These are phyloP conservation scores for Fusarium devonianum DNA, from an alignment of 2,329 filamentous ascomycete genomes.

Conservation along the genomic window DNA sequence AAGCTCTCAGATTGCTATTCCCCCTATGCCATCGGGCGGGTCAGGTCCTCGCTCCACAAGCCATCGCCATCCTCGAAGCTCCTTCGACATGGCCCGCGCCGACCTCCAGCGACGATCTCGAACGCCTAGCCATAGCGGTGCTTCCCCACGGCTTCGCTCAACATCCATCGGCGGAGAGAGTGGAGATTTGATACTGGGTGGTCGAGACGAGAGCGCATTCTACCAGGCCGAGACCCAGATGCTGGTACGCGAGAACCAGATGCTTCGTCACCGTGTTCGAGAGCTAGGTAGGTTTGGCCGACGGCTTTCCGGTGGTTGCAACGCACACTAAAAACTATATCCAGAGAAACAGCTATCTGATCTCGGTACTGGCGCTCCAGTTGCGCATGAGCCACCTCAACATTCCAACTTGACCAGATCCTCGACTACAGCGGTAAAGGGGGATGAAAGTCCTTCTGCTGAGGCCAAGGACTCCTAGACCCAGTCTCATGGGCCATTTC, in stretches of 20 bases:
- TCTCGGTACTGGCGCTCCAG: constrained; percentile 42
- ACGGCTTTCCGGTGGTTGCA: too few relatives aligned
- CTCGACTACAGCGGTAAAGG: constrained; percentile 54
- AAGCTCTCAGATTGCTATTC: constrained; percentile 44
- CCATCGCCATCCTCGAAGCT: constrained; percentile 60
- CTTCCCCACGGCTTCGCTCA: constrained; percentile 63
- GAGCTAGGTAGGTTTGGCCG: constrained; percentile 71
- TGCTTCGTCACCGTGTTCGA: constrained; percentile 77
- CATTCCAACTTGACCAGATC: constrained; percentile 58
- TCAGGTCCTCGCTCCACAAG: constrained; percentile 61
- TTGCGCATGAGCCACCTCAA: constrained; percentile 55
- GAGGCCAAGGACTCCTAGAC: constrained; percentile 29
- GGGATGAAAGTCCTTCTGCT: constrained; percentile 25
- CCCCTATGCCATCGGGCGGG: constrained; percentile 46
- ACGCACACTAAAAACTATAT: too few relatives aligned
- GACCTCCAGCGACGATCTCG: constrained; percentile 64
- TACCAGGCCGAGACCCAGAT: constrained; percentile 85
- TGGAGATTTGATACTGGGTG: constrained; percentile 68
- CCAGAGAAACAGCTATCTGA: constrained; percentile 62
- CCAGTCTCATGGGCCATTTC: neutral
- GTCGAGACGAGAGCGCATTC: constrained; percentile 77
- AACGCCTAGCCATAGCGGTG: constrained; percentile 64
- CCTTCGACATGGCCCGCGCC: constrained; percentile 65
- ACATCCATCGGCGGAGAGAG: constrained; percentile 66
- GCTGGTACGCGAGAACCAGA: constrained; percentile 80